Conservation (phyloP, 2,329 filamentous ascomycete genomes). For the Trichoderma hamatum region DNA sequence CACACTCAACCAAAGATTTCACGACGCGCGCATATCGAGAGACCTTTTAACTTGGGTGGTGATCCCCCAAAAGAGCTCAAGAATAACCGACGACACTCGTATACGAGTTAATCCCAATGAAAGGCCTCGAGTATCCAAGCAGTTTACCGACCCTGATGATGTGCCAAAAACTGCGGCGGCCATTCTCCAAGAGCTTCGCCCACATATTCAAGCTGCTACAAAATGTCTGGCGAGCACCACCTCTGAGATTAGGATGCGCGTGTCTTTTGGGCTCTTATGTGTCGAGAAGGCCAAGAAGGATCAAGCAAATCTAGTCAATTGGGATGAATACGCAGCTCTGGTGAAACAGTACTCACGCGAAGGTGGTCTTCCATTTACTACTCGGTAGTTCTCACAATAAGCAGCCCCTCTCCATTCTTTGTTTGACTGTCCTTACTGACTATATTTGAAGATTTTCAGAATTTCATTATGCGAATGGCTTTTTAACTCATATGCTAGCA, state of each 20-base stretch:
- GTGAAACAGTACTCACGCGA: conserved; percentile 36
- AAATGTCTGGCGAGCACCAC: conserved; percentile 35
- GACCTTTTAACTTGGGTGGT: conserved; percentile 34
- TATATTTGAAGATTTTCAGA: conserved; percentile 23
- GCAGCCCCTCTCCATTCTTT: background rate
- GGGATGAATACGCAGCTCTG: conserved; percentile 34
- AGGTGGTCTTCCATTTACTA: conserved; percentile 37
- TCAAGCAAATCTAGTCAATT: conserved; percentile 32
- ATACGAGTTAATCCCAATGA: conserved; percentile 34
- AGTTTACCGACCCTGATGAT: background rate
- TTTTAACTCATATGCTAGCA: conserved; percentile 26
- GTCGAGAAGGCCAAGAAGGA: conserved; percentile 36
- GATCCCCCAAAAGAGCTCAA: conserved; percentile 36
- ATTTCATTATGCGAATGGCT: conserved; percentile 2
- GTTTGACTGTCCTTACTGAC: background rate
- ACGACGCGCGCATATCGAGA: conserved; percentile 39
- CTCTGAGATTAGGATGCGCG: conserved; percentile 37
- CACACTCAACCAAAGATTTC: conserved; percentile 39
- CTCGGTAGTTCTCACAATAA: conserved; percentile 32
- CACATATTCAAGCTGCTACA: conserved; percentile 31
- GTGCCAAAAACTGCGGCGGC: background rate
- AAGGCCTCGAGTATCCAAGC: conserved; percentile 30
- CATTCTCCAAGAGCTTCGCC: conserved; percentile 31
- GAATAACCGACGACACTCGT: conserved; percentile 22
- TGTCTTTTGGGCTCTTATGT: conserved; percentile 40